Evolutionary conservation across 1,284 basidiomycete genomes (phyloP).

Genomic region (Ustilago hordei): DNA sequence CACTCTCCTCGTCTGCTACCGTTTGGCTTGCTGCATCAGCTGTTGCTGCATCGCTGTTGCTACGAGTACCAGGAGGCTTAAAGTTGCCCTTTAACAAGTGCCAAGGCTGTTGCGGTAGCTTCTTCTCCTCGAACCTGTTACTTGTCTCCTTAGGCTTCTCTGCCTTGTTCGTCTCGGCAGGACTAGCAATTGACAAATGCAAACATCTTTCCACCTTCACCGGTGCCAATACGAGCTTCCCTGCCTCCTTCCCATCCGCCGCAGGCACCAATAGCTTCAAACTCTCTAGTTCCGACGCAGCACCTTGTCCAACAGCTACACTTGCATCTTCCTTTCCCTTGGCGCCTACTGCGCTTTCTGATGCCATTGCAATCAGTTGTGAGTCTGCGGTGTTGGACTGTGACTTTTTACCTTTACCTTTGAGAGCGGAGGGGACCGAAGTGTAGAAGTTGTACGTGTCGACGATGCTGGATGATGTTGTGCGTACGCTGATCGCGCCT

Average conservation of each 20-base stretch:
- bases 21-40: slow-evolving; percentile 13
- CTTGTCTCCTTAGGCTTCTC: slow-evolving; percentile 20
- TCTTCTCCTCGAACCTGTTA: slow-evolving; percentile 31
- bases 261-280: slow-evolving; percentile 48
- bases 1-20: slow-evolving; percentile 7
- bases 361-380: slow-evolving; percentile 60
- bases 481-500: slow-evolving; percentile 27
- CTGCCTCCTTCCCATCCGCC: slow-evolving; percentile 19
- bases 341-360: slow-evolving; percentile 13
- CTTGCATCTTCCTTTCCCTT: slow-evolving; percentile 25
- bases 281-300: slow-evolving; percentile 48
- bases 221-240: slow-evolving; percentile 37
- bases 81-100: slow-evolving; percentile 52
- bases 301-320: slow-evolving; percentile 30
- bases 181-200: slow-evolving; percentile 41
- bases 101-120: slow-evolving; percentile 57
- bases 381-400: slow-evolving; percentile 34
- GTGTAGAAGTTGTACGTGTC: slow-evolving; percentile 49
- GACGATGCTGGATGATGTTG: slow-evolving; percentile 7
- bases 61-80: slow-evolving; percentile 21
- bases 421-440: slow-evolving; percentile 19
- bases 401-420: slow-evolving; percentile 29
- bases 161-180: slow-evolving; percentile 28
- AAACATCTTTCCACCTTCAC: slow-evolving; percentile 34
- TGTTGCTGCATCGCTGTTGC: slow-evolving; percentile 1